phyloP scores from a whole-genome alignment of 305 asterid species.

The Lippia alba region DNA sequence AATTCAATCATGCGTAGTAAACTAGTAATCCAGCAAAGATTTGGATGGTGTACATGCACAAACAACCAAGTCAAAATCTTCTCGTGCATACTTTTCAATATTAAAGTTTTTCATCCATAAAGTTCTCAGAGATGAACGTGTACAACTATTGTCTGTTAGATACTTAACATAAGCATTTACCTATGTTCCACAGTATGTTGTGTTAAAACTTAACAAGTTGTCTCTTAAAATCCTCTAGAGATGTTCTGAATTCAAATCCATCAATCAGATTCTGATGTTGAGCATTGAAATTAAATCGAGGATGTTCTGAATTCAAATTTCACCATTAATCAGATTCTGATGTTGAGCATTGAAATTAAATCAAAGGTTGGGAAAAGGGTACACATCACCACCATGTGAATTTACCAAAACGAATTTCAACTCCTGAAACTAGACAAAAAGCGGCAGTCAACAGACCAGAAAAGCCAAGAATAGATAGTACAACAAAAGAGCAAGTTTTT shows the following conservation, averaged over 20 bases:
- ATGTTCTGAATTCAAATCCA: not conserved
- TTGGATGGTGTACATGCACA: constrained; percentile 2
- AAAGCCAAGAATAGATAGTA: not conserved
- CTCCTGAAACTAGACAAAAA: not conserved
- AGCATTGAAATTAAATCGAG: not conserved
- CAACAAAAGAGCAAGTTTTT: constrained; percentile 4
- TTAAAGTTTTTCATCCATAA: not conserved
- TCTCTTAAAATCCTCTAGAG: constrained; percentile 3
- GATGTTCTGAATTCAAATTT: too few relatives aligned
- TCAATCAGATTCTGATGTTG: not conserved
- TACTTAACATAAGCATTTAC: constrained; percentile 12
- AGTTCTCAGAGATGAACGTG: constrained; percentile 3
- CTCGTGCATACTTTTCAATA: not conserved
- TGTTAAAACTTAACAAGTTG: not conserved
- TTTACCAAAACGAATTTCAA: not conserved
- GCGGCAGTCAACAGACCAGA: not conserved
- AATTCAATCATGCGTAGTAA: not conserved
- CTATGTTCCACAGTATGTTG: not conserved
- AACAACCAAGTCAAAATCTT: not conserved
- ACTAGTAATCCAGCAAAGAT: not conserved
- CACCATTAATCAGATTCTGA: not conserved
- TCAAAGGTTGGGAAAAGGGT: not conserved
- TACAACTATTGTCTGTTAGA: not conserved
- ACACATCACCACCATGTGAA: not conserved
- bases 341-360: not conserved